phyloP scores from a whole-genome alignment of 495 filamentous ascomycete species.

The Lepidopterella palustris region DNA sequence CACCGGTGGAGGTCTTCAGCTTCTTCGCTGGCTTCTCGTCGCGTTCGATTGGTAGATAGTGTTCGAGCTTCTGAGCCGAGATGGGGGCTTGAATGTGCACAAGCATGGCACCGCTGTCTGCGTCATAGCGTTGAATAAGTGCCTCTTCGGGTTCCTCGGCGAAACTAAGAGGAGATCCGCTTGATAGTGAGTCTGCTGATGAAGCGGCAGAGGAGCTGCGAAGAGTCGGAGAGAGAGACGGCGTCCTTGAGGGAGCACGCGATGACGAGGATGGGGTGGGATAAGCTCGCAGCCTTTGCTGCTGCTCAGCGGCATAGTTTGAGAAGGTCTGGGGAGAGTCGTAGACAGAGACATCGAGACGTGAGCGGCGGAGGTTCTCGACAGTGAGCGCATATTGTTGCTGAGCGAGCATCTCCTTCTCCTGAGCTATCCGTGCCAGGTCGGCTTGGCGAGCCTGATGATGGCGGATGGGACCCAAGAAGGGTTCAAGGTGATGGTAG shows the following conservation, averaged over 20 bases:
- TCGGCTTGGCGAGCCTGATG: constrained; percentile 35
- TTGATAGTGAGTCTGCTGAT: constrained; percentile 24
- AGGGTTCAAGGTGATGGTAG: constrained; percentile 77
- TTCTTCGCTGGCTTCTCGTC: constrained; percentile 37
- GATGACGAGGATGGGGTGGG: constrained; percentile 27
- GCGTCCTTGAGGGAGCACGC: constrained; percentile 18
- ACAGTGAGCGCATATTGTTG: constrained; percentile 24
- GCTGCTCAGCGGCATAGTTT: constrained; percentile 21
- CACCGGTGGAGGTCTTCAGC: constrained; percentile 30
- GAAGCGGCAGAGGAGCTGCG: constrained; percentile 36
- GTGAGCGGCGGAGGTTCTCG: constrained; percentile 30
- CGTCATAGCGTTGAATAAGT: constrained; percentile 36
- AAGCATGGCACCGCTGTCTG: constrained; percentile 32
- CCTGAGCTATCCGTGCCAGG: constrained; percentile 39
- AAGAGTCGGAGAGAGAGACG: constrained; percentile 39
- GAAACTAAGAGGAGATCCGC: constrained; percentile 19
- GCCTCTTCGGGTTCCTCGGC: constrained; percentile 27
- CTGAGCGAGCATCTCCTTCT: constrained; percentile 40
- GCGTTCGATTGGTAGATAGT: constrained; percentile 15
- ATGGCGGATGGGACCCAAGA: constrained; percentile 73
- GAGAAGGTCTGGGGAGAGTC: constrained; percentile 14
- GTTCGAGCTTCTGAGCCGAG: constrained; percentile 15
- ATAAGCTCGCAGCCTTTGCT: constrained; percentile 19
- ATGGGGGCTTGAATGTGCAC: constrained; percentile 32
- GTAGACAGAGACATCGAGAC: constrained; percentile 20